Evolutionary conservation across 108 stramenopile species (phyloP), one percentile per base, ranked within the genome.

Genomic region (Conticribra weissflogii): DNA sequence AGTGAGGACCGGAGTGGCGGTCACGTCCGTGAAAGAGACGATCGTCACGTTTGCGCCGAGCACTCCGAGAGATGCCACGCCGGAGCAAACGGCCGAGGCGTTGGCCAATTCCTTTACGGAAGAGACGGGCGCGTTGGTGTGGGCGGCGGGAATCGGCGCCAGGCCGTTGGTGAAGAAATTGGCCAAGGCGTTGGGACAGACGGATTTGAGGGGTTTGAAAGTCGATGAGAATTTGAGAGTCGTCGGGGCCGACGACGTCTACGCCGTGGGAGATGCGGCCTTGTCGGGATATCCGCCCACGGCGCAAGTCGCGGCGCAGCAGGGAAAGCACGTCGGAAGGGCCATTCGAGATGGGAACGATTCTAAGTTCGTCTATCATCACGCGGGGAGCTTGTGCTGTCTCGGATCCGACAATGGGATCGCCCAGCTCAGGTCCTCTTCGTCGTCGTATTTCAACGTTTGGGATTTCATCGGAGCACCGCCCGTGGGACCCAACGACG

Each of bases 251-350:
- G n/a, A n/a, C n/a, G n/a, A n/a, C n/a, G 83, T 92, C 3, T 92
- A 85, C 34, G 91, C 89, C 3, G 48, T 90, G 28, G 91, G 91
- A n/a, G 91, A 92, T 67, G 83, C 79, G 18, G 89, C 89, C 1
- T 64, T 88, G 52, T 73, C 83, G 3, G 82, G 85, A 14, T 46
- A 9, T 5, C 30, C 77, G 0, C 77, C 77, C 2, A 85, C 86
- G 3, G 91, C 89, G 8, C 91, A 92, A 60, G 88, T 83, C 3
- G 86, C 86, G 1, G 76, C 63, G 12, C 83, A 88, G 52, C 83
- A 86, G 41, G 86, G 68, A 8, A 58, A 46, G 47, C 84, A 80
- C 41, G 59, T 88, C 31, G 87, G 85, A 16, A 59, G 84, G 24
- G 63, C 57, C 36, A 55, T 80, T 25, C 47, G 76, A 25, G 75